Evolutionary conservation across 805 yeast genomes (phyloP), one percentile per base, ranked within the genome.

Genomic region (Saccharomycopsis schoenii): DNA sequence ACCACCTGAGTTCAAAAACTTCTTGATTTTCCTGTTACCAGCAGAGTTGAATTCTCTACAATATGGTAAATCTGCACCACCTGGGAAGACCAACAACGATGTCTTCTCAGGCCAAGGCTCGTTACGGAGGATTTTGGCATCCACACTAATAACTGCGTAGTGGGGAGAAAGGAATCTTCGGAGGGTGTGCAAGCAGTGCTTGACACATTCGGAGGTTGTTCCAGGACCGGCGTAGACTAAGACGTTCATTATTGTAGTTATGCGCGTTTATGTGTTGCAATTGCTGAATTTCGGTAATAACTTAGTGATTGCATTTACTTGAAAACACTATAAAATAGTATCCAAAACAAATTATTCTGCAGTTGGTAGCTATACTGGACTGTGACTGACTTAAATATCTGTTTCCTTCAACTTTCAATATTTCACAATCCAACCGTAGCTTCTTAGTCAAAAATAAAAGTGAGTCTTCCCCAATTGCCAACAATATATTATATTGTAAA

Each of bases 1-100:
- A 1, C 99, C 99, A 37, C 98, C 99, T 60, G 77, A 76, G 37
- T 83, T 76, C 1, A 90, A 90, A 66, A 78, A 90, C 57, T 82
- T 82, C 34, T 74, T 71, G 64, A 90, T 88, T 43, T 77, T 75
- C 10, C 73, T 67, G 67, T 86, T 88, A 0, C 91, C 89, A 1
- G 72, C 73, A 0, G 96, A 93, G 68, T 86, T 84, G 64, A 96
- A 79, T 3, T 80, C 82, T 58, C 78, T 76, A 65, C 96, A 89
- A 66, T 86, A 83, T 0, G 97, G 97, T 58, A 90, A 74, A 70
- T 94, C 99, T 0, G 98, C 97, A 8, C 99, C 99, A 3, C 99
- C 99, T 0, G 99, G 99, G 34, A 94, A 72, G 1, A 91, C 96
- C 52, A 94, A 69, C 65, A 89, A 75, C 0, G 96, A 76, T 0